Evolutionary conservation across 345 rosid genomes (phyloP), one percentile per base, ranked within the genome.

Genomic region (Lepidium aucheri): DNA sequence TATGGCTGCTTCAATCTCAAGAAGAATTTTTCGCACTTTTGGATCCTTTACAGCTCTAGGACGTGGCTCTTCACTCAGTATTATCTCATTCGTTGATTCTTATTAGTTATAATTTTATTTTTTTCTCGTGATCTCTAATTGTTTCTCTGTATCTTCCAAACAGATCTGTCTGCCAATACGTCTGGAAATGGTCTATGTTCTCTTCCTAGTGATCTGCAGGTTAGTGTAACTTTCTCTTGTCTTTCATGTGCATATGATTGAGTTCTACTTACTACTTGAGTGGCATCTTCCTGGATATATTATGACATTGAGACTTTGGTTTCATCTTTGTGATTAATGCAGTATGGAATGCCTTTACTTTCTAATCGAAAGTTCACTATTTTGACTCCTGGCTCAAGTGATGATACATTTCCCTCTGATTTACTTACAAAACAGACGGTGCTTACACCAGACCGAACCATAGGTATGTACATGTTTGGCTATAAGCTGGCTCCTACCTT

Each of bases 391-490:
- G 80, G 82, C 73, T 80, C 88, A 5, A 76, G 76, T 44, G 77
- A 70, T 63, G 82, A 69, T 71, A 50, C 68, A 9, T 82, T 90
- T 69, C 95, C 96, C 22, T 77, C 82, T 50, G 84, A 85, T 69
- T 77, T 94, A 33, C 72, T 94, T 74, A 76, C 77, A 12, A 54
- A 81, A 69, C 80, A 75, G 80, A 44, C 76, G 12, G 70, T 71
- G 13, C 11, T 79, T 20, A 67, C 78, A 8, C 86, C 90, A 1
- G 88, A 88, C 14, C 80, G 84, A 1, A 57, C 75, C 47, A 75
- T 86, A 77, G 97, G 95, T 85, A 80, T 30, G 38, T 54, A 4
- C 0, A 6, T 65, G 26, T 53, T 42, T 38, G 8, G n/a, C 54
- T 60, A 41, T 17, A 52, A 49, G 50, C 16, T 60, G 7, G 17